Base-by-base conservation (phyloP, 768 basidiomycete species). In the Scleroderma bovista region DNA sequence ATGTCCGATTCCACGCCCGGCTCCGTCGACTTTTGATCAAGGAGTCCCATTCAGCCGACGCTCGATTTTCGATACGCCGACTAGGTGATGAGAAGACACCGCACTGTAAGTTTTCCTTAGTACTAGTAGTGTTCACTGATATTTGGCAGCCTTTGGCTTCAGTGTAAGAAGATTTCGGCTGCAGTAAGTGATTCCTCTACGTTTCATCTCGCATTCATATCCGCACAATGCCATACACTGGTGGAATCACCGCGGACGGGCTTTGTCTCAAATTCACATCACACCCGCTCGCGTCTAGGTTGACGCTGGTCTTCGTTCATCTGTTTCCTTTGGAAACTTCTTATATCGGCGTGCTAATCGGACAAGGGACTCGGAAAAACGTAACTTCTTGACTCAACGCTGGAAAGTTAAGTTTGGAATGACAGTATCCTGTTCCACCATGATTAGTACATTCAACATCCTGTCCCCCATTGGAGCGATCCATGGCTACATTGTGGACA, bases 211-310 rank as follows among this genome's bases (percentile, higher is more conserved):
- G 50, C 43, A 36, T 54, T 66, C 66, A 68, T 68, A 54, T 66
- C 65, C 65, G 67, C 62, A 52, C 56, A 57, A 52, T 31, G 46
- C 55, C 38, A 10, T 47, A n/a, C n/a, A n/a, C n/a, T n/a, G n/a
- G n/a, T n/a, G n/a, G n/a, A n/a, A n/a, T 43, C 53, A 40, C 62
- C 62, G 63, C 65, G 60, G 63, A 57, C 51, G 13, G 34, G n/a
- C 13, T 36, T 12, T 36, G 34, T 36, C 12, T n/a, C 13, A 36
- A 13, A 36, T 36, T 5, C 34, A n/a, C 34, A 15, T 13, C 34
- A 36, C 34, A 3, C 34, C 12, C 34, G 34, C 34, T 36, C 12
- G 34, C n/a, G n/a, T 12, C 34, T 36, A n/a, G 34, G 34, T 5
- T 29, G 26, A 29, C 26, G 9, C 26, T 29, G 9, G 9, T 29